These are phyloP conservation scores for Smallanthus sonchifolius DNA, from an alignment of 129 eudicot genomes.

Conservation along the genomic window DNA sequence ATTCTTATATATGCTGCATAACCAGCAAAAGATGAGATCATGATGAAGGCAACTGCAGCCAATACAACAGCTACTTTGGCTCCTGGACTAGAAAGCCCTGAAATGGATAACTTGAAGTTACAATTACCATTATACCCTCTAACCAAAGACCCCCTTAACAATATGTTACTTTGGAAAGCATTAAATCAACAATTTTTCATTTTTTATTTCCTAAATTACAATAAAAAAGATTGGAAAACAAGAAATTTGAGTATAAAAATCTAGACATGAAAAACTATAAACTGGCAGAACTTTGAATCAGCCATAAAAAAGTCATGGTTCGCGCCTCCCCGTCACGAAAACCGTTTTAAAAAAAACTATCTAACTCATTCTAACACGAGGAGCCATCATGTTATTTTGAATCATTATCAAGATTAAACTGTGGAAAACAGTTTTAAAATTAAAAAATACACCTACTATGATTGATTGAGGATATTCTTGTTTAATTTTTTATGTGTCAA, in stretches of 20 bases:
- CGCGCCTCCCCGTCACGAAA: too few relatives aligned
- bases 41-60: slow-evolving; percentile 52
- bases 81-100: slow-evolving; percentile 49
- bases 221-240: too few relatives aligned
- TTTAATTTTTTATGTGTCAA: slow-evolving; percentile 7
- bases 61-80: slow-evolving; percentile 48
- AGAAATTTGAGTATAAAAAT: too few relatives aligned
- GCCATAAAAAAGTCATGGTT: neutral
- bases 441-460: neutral
- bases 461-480: neutral
- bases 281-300: too few relatives aligned
- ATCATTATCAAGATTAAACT: slow-evolving; percentile 3
- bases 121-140: slow-evolving; percentile 21
- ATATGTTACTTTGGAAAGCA: too few relatives aligned
- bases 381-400: neutral
- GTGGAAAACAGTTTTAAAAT: neutral
- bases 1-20: slow-evolving; percentile 46
- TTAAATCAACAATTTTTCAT: too few relatives aligned
- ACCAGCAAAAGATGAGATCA: slow-evolving; percentile 48
- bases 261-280: too few relatives aligned
- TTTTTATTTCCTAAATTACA: too few relatives aligned
- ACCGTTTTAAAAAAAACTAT: too few relatives aligned
- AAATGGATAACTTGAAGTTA: slow-evolving; percentile 15
- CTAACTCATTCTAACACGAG: neutral
- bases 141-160: neutral